phyloP scores from a whole-genome alignment of 768 basidiomycete genomes.

The Russula foetens region DNA sequence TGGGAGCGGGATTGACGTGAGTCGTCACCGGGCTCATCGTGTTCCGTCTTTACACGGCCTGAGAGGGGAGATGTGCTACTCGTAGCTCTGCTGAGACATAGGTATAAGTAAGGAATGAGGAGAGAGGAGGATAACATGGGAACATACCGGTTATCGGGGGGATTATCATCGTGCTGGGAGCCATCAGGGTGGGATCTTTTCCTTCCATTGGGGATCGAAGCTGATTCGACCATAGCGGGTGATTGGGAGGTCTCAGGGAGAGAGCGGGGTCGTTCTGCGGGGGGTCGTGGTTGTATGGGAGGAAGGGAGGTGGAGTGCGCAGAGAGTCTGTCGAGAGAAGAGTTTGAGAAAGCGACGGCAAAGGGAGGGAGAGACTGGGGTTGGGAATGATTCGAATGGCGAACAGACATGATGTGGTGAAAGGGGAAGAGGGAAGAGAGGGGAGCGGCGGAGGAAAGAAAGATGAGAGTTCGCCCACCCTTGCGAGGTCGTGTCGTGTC shows the following conservation, averaged over 20 bases:
- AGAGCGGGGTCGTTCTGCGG: slow-evolving; percentile 22
- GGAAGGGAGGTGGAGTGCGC: slow-evolving; percentile 49
- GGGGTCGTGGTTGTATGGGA: slow-evolving; percentile 48
- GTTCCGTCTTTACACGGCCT: slow-evolving; percentile 56
- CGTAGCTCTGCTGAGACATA: slow-evolving; percentile 16
- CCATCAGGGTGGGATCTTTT: slow-evolving; percentile 24
- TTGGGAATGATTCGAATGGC: slow-evolving; percentile 39
- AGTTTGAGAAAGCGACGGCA: slow-evolving; percentile 61
- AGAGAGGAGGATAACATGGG: slow-evolving; percentile 18
- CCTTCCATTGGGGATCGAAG: slow-evolving; percentile 20
- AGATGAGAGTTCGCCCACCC: neutral
- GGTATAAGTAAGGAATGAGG: slow-evolving; percentile 11
- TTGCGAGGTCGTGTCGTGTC: neutral
- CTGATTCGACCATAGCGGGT: slow-evolving; percentile 12
- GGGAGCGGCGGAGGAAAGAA: neutral
- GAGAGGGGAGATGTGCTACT: slow-evolving; percentile 35
- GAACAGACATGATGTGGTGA: slow-evolving; percentile 20
- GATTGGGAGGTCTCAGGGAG: slow-evolving; percentile 20
- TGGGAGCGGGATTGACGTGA: slow-evolving; percentile 13
- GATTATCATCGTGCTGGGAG: slow-evolving; percentile 7
- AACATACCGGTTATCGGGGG: slow-evolving; percentile 12
- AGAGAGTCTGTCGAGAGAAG: slow-evolving; percentile 44
- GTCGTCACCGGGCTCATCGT: slow-evolving; percentile 40
- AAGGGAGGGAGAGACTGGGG: slow-evolving; percentile 69
- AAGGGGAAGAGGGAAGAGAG: neutral